Conservation (phyloP, 2,329 filamentous ascomycete species). For the Fusarium xyrophilum region DNA sequence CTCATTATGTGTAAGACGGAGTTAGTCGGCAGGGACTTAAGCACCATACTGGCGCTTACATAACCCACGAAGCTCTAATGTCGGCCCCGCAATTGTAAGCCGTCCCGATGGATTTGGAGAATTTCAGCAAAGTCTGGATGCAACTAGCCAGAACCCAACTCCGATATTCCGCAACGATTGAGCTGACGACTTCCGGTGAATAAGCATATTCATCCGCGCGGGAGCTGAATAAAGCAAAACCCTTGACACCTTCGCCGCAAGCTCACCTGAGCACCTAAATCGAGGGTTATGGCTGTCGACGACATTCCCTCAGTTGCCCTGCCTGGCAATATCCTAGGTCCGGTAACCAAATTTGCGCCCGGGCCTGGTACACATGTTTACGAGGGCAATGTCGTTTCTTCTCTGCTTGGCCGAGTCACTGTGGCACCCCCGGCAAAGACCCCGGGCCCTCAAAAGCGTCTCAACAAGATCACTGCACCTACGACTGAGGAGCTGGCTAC, state of each 20-base stretch:
- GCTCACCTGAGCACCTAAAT: slow-evolving; percentile 23
- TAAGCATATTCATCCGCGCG: slow-evolving; percentile 10
- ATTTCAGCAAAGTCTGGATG: slow-evolving; percentile 11
- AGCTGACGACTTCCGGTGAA: slow-evolving; percentile 12
- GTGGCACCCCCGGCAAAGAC: slow-evolving; percentile 57
- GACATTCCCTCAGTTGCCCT: slow-evolving; percentile 66
- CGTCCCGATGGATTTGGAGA: slow-evolving; percentile 23
- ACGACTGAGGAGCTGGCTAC: slow-evolving; percentile 55
- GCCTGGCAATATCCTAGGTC: slow-evolving; percentile 82
- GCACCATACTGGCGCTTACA: slow-evolving; percentile 23
- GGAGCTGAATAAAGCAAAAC: slow-evolving; percentile 6
- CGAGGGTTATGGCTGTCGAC: slow-evolving; percentile 42
- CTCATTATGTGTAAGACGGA: slow-evolving; percentile 23
- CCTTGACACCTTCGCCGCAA: not conserved
- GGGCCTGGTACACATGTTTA: slow-evolving; percentile 87
- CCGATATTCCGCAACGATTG: not conserved
- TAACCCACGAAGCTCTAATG: slow-evolving; percentile 3
- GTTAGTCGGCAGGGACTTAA: slow-evolving; percentile 42
- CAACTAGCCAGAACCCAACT: slow-evolving; percentile 1
- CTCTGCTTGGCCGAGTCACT: slow-evolving; percentile 76
- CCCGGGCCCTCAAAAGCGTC: slow-evolving; percentile 62
- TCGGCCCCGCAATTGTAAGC: slow-evolving; percentile 27
- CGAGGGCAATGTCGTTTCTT: slow-evolving; percentile 77
- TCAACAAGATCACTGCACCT: slow-evolving; percentile 62
- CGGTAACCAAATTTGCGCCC: slow-evolving; percentile 69